Base-by-base conservation (phyloP, 495 filamentous ascomycete species). In the Letharia columbiana region DNA sequence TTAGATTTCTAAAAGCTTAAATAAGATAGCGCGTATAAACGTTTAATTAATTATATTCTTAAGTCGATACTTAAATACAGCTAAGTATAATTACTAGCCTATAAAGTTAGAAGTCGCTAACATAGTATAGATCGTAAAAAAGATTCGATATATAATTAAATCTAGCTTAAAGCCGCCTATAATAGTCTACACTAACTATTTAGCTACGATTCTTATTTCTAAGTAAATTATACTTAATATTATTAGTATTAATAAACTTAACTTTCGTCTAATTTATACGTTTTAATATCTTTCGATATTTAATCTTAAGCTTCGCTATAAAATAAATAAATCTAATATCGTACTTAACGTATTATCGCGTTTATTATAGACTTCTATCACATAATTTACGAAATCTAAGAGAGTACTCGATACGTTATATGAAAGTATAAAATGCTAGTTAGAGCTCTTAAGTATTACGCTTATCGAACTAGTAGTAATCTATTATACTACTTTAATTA, bases 251-350 rank as follows among this genome's bases (percentile, higher is more conserved):
- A 63, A 67, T 58, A 62, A 67, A 15, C 28, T 63, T 15, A 63
- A 67, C 63, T 18, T 67, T 0, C 13, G 45, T 6, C 31, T 62
- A 12, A 37, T 67, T 11, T 10, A 37, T 3, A n/a, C 12, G 1
- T 54, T 9, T 15, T 47, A 67, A 58, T 67, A 67, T 44, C 8
- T 67, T 2, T 67, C 31, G 17, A 63, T 33, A 35, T 67, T 67
- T 47, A 67, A 67, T 7, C 23, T 68, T 0, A 15, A 37, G 41
- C 40, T 65, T 52, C n/a, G 50, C 5, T 54, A 65, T 64, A 64
- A 68, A 18, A 4, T 23, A 23, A 54, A 33, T 2, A 68, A 68
- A 10, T 40, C 33, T 2, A 66, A 66, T 61, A 61, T 54, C 12
- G n/a, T 66, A 0, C 28, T 39, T 20, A 18, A 66, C 40, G 17